Conservation (phyloP, 2,329 filamentous ascomycete genomes). For the Alternaria burnsii region DNA sequence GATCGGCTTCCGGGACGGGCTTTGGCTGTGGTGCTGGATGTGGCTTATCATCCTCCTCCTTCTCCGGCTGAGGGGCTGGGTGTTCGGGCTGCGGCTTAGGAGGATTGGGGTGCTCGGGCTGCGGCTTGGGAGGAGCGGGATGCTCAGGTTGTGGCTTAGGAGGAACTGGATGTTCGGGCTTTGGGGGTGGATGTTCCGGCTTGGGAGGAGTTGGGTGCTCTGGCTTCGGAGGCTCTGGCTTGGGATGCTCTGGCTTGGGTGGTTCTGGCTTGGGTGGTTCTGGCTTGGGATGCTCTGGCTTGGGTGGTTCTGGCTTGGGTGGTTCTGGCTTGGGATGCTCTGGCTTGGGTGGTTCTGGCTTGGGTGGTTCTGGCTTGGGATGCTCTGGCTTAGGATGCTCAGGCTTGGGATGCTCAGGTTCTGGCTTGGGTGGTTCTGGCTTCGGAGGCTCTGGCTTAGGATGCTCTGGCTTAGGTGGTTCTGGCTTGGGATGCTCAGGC, state of each 20-base stretch:
- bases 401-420: not conserved
- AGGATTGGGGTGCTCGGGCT: not conserved
- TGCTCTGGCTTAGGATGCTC: not conserved
- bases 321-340: not conserved
- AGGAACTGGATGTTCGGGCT: not conserved
- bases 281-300: too few species aligned
- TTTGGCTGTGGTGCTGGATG: not conserved
- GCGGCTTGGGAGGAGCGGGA: not conserved
- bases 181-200: not conserved
- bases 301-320: not conserved
- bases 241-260: not conserved
- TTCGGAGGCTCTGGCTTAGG: too few species aligned
- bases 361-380: not conserved
- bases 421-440: not conserved
- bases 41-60: not conserved
- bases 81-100: not conserved
- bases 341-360: not conserved
- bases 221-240: too few species aligned
- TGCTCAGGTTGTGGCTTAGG: not conserved
- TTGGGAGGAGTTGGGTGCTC: too few species aligned
- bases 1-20: slow-evolving; percentile 6
- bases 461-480: too few species aligned
- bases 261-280: not conserved
- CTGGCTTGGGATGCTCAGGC: too few species aligned
- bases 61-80: not conserved